A percentile compares a stretch with the other conserved stretches of the same genome.
These are phyloP conservation scores for Boletus eberwhitei DNA, from an alignment of 768 basidiomycete genomes.

Conservation along the genomic window DNA sequence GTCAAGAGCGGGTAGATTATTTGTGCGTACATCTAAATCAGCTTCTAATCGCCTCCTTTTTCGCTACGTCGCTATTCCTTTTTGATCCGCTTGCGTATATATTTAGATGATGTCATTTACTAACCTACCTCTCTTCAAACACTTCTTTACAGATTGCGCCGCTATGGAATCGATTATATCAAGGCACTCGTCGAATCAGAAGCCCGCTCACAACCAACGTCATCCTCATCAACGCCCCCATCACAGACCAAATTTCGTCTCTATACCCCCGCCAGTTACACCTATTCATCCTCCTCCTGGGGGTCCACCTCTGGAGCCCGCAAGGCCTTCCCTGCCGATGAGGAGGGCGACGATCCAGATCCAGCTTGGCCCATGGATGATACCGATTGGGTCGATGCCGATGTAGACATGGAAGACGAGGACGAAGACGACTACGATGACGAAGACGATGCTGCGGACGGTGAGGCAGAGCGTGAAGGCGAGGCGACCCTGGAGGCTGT, in stretches of 20 bases:
- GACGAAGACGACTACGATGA: slow-evolving; percentile 32
- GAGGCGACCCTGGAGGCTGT: slow-evolving; percentile 18
- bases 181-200: slow-evolving; percentile 32
- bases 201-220: slow-evolving; percentile 9
- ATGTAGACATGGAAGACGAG: slow-evolving; percentile 32
- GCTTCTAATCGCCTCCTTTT: background rate
- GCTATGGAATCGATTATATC: slow-evolving; percentile 33
- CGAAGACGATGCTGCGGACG: slow-evolving; percentile 22
- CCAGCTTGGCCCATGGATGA: slow-evolving; percentile 22
- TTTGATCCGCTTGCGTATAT: slow-evolving; percentile 8
- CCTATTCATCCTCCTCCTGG: slow-evolving; percentile 25
- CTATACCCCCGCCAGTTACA: slow-evolving; percentile 34
- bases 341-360: slow-evolving; percentile 20
- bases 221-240: background rate
- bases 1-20: slow-evolving; percentile 34
- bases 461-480: slow-evolving; percentile 9
- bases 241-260: slow-evolving; percentile 29
- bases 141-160: slow-evolving; percentile 25
- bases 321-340: slow-evolving; percentile 15
- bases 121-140: background rate
- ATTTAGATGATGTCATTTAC: slow-evolving; percentile 5
- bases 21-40: slow-evolving; percentile 22
- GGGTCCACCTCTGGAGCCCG: slow-evolving; percentile 5
- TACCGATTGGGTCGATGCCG: slow-evolving; percentile 24
- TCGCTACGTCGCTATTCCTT: background rate